Evolutionary conservation across 2,329 filamentous ascomycete species (phyloP).

Genomic region (Nigrospora oryzae): DNA sequence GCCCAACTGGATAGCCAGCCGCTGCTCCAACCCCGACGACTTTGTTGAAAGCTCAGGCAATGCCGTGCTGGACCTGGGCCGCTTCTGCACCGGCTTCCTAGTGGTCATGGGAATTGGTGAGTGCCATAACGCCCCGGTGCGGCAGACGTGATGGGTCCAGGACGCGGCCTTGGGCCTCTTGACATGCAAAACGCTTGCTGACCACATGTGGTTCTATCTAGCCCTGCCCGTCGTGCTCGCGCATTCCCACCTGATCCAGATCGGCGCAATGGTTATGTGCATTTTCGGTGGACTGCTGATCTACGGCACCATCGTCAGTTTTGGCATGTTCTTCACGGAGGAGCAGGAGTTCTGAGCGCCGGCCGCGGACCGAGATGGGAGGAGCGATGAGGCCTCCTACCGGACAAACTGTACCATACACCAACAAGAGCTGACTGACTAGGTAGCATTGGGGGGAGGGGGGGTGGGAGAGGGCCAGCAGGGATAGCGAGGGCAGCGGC

Average conservation of each 20-base stretch:
- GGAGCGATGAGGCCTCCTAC: no score
- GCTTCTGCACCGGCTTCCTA: slow-evolving; percentile 90
- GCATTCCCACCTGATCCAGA: slow-evolving; percentile 73
- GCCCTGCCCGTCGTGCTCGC: slow-evolving; percentile 83
- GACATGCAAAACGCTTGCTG: no score
- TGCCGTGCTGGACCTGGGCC: slow-evolving; percentile 83
- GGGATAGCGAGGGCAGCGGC: no score
- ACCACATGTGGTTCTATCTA: slow-evolving; percentile 26
- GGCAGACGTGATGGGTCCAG: no score
- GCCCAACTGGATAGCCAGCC: slow-evolving; percentile 91
- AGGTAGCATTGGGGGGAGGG: no score
- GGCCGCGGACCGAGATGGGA: no score
- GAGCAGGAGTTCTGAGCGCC: slow-evolving; percentile 76
- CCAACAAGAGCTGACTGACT: no score
- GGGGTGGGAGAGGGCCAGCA: no score
- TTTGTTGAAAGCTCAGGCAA: slow-evolving; percentile 81
- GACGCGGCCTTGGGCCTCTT: no score
- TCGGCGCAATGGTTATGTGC: slow-evolving; percentile 90
- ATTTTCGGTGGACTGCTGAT: slow-evolving; percentile 88
- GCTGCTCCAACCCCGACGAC: slow-evolving; percentile 87
- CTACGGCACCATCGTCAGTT: slow-evolving; percentile 96
- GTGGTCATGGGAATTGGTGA: slow-evolving; percentile 95
- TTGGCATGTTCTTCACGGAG: slow-evolving; percentile 96
- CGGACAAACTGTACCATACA: no score
- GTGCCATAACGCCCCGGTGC: slow-evolving; percentile 24